Percentiles rank a stretch among this genome's conserved stretches.
phyloP scores from a whole-genome alignment of 331 rosid genomes.

The Pyracantha coccinea region DNA sequence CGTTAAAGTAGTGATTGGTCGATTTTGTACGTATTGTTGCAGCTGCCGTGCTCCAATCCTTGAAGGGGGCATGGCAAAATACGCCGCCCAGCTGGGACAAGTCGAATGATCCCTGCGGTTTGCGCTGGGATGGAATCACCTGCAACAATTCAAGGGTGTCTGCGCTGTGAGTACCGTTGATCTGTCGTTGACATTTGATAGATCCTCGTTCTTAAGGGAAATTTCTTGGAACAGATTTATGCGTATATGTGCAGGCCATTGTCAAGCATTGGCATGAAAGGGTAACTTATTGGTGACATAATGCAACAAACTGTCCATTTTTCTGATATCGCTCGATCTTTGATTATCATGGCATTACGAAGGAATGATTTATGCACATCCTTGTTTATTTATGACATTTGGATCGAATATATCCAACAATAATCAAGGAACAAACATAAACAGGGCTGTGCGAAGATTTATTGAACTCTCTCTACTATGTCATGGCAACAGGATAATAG shows the following conservation, averaged over 20 bases:
- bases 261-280: conserved; percentile 62
- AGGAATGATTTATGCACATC: fast-evolving
- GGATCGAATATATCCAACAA: too few species aligned
- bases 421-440: too few species aligned
- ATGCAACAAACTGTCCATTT: too few species aligned
- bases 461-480: not conserved
- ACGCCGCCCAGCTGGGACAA: conserved; percentile 70
- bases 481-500: conserved; percentile 39
- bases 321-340: too few species aligned
- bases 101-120: conserved; percentile 70
- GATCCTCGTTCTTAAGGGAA: not conserved
- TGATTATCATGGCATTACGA: too few species aligned
- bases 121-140: conserved; percentile 80
- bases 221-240: too few species aligned
- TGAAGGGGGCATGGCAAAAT: conserved; percentile 54
- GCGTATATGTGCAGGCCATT: conserved; percentile 39
- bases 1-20: not conserved
- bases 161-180: conserved; percentile 39
- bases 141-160: conserved; percentile 72
- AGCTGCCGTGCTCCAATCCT: conserved; percentile 49
- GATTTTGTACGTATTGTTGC: conserved; percentile 5
- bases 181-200: not conserved
- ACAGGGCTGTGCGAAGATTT: not conserved
- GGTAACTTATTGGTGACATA: conserved; percentile 57
- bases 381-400: too few species aligned